Evolutionary conservation across 164 flowering plant genomes (phyloP), one percentile per base, ranked within the genome.

Genomic region (Euptelea pleiosperma): DNA sequence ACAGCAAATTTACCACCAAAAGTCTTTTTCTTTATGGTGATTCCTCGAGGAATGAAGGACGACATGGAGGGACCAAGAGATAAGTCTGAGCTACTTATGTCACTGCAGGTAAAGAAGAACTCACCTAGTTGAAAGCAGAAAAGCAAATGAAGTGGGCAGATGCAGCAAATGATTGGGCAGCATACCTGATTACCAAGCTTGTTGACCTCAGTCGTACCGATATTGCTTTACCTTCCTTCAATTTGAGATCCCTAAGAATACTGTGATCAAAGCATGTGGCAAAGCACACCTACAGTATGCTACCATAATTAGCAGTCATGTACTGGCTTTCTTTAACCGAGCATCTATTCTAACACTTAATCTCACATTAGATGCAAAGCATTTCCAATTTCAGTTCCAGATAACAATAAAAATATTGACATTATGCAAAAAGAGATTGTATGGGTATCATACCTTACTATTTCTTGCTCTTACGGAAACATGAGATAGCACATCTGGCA

Each of bases 401-500:
- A 11, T 25, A n/a, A n/a, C 22, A 49, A 16, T 40, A 5, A 21
- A 52, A 9, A n/a, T 31, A 26, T 56, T 4, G 9, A 26, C 8
- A 35, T 14, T 30, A 10, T 33, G 30, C 39, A 30, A 16, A n/a
- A 39, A 16, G 25, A 48, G 7, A 33, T n/a, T 41, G 55, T 6
- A 22, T 8, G 16, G 8, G 34, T 36, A 19, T 7, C 69, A 55
- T 28, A 65, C 73, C 70, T 70, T 65, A 42, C 63, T 61, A 57
- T 61, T 70, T 61, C 73, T 65, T 56, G 73, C 73, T 60, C 73
- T 59, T 11, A 70, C 65, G 6, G 73, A 60, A 57, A 70, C 68
- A 64, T 70, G 73, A 34, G 70, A 70, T 18, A 70, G 66, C 41
- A 70, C 70, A 65, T 70, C 73, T 30, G 73, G 73, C 70, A 65